These are phyloP conservation scores for Talaromyces amestolkiae DNA, from an alignment of 2,329 filamentous ascomycete species.

Conservation along the genomic window DNA sequence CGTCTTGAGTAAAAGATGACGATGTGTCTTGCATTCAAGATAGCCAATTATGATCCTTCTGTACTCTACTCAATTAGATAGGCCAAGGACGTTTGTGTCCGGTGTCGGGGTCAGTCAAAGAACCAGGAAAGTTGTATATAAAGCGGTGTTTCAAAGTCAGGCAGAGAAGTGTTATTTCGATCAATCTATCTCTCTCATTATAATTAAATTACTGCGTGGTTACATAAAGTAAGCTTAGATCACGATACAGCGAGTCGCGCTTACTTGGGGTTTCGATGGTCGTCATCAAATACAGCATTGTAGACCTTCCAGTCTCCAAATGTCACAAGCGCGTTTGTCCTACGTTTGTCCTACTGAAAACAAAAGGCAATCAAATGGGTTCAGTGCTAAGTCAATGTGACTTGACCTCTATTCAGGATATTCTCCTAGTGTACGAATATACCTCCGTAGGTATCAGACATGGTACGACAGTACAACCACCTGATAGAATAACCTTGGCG, in stretches of 20 bases:
- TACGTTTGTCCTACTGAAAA: no score
- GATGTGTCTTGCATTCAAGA: slow-evolving; percentile 21
- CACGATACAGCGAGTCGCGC: not conserved
- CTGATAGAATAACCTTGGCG: not conserved
- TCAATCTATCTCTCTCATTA: not conserved
- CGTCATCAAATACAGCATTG: no score
- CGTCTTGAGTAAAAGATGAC: slow-evolving; percentile 41
- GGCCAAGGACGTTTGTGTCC: slow-evolving; percentile 25
- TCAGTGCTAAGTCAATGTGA: not conserved
- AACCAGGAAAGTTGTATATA: slow-evolving; percentile 34
- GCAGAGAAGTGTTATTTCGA: slow-evolving; percentile 6
- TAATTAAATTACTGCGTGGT: no score
- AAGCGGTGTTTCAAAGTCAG: slow-evolving; percentile 21
- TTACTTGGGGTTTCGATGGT: no score
- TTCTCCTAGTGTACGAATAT: not conserved
- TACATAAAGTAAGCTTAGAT: not conserved
- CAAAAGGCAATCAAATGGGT: no score
- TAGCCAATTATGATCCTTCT: slow-evolving; percentile 33
- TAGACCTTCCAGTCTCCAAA: not conserved
- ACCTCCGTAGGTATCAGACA: not conserved
- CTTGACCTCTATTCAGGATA: not conserved
- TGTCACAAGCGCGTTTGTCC: not conserved
- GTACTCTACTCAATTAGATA: slow-evolving; percentile 38
- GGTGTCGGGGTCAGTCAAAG: slow-evolving; percentile 24
- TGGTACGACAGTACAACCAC: not conserved